A percentile compares a stretch with the other conserved stretches of the same genome.
These are phyloP conservation scores for Brasilioporus rufonigricans DNA, from an alignment of 768 basidiomycete genomes.

Conservation along the genomic window DNA sequence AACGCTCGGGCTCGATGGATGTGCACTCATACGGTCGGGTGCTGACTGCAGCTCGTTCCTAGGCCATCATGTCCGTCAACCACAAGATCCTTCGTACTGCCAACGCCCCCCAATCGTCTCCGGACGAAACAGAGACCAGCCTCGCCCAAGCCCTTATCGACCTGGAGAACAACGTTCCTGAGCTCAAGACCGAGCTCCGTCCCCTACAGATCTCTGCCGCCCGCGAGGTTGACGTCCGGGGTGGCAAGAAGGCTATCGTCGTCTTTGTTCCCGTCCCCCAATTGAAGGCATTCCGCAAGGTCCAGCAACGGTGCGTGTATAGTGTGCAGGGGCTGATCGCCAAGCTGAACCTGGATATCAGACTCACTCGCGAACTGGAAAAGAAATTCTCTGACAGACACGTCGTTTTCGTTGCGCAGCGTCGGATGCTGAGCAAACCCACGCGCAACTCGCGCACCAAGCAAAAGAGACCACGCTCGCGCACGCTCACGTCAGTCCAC, in stretches of 20 bases:
- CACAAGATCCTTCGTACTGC: slow-evolving; percentile 95
- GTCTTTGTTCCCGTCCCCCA: slow-evolving; percentile 97
- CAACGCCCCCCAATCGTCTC: slow-evolving; percentile 86
- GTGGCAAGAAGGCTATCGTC: slow-evolving; percentile 99
- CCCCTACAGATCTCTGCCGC: slow-evolving; percentile 97
- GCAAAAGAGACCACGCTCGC: slow-evolving; percentile 96
- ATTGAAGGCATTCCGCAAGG: slow-evolving; percentile 97
- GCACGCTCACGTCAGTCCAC: slow-evolving; percentile 96
- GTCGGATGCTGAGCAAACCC: slow-evolving; percentile 96
- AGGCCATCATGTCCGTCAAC: slow-evolving; percentile 62
- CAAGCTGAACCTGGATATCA: slow-evolving; percentile 33
- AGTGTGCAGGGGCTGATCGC: neutral
- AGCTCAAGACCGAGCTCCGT: slow-evolving; percentile 95
- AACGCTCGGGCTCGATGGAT: slow-evolving; percentile 55
- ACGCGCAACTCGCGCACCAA: slow-evolving; percentile 88
- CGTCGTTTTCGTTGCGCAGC: slow-evolving; percentile 98
- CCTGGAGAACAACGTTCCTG: slow-evolving; percentile 97
- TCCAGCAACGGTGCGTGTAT: slow-evolving; percentile 78
- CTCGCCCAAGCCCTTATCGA: slow-evolving; percentile 96
- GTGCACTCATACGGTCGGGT: slow-evolving; percentile 40
- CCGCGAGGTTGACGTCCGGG: slow-evolving; percentile 98
- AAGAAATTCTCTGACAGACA: slow-evolving; percentile 99
- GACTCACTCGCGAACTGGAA: slow-evolving; percentile 97
- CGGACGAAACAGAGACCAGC: slow-evolving; percentile 86
- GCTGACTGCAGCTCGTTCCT: slow-evolving; percentile 32